Conservation (phyloP, 345 rosid species). For the Kernera saxatilis region DNA sequence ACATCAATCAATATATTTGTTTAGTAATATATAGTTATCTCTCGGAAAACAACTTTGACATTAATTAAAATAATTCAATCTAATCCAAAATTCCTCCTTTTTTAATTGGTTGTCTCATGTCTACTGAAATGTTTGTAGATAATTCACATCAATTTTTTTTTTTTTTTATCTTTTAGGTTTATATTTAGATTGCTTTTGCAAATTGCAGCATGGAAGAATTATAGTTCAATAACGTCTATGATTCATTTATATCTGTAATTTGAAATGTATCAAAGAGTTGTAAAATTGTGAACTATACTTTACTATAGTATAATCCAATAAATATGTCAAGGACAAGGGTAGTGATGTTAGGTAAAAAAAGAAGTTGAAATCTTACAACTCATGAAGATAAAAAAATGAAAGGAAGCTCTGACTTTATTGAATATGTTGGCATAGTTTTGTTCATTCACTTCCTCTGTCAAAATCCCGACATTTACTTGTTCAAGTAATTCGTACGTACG, state of each 20-base stretch:
- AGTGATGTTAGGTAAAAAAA: conserved; percentile 14
- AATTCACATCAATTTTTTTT: neutral
- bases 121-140: neutral
- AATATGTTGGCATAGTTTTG: conserved; percentile 30
- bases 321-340: conserved; percentile 13
- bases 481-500: conserved; percentile 31
- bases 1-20: neutral
- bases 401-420: conserved; percentile 11
- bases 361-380: conserved; percentile 1
- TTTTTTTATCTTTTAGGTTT: neutral
- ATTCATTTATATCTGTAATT: neutral
- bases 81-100: neutral
- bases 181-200: neutral
- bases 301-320: no score
- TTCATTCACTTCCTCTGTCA: conserved; percentile 24
- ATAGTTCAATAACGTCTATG: neutral
- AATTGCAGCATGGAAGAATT: neutral
- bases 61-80: neutral
- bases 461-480: conserved; percentile 29
- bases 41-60: neutral
- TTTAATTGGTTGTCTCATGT: neutral
- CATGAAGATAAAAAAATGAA: conserved; percentile 1
- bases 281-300: no score
- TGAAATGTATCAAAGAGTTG: neutral
- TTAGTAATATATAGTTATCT: neutral